Evolutionary conservation across 1,284 basidiomycete genomes (phyloP), one percentile per base, ranked within the genome.

Genomic region (Pholiota adiposa): DNA sequence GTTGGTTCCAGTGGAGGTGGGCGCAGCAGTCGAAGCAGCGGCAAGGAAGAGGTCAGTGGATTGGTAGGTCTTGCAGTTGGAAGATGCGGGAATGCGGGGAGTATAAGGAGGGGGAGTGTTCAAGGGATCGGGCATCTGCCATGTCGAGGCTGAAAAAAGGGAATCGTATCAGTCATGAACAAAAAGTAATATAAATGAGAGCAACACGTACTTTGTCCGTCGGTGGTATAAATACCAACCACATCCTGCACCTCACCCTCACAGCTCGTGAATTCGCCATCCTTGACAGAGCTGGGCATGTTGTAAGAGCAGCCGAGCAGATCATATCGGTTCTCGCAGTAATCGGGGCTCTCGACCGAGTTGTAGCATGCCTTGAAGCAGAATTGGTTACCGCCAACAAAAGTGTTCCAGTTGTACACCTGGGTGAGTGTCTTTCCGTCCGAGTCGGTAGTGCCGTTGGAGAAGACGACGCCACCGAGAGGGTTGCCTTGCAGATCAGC

Each of bases 321-420:
- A 56, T 71, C 71, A 50, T 66, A 66, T 29, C 61, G 51, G 63
- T 72, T 70, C 58, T 70, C 67, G 63, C 70, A 72, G 60, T 65
- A 72, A 6, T 67, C 67, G 21, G 69, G 72, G 53, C 68, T 60
- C 18, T 60, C 57, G 12, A 67, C 59, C 25, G 64, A 63, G 41
- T 70, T 71, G 64, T 70, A 71, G 62, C 73, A 74, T 8, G 65
- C 71, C 58, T 74, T 74, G 64, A 73, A 62, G 62, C 72, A 74
- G 67, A 73, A 74, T 9, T 51, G 56, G 52, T 68, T 64, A 3
- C 67, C 65, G 33, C 72, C 72, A 51, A 72, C 69, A 63, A 72
- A 72, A 33, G 62, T 65, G 36, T 63, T 63, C 62, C 64, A 63
- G 58, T 63, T 65, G 50, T 58, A 53, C 5, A 65, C 64, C 21